Percentiles rank a stretch among this genome's conserved stretches.
These are phyloP conservation scores for Candolleomyces eurysporus DNA, from an alignment of 768 basidiomycete species.

Conservation along the genomic window DNA sequence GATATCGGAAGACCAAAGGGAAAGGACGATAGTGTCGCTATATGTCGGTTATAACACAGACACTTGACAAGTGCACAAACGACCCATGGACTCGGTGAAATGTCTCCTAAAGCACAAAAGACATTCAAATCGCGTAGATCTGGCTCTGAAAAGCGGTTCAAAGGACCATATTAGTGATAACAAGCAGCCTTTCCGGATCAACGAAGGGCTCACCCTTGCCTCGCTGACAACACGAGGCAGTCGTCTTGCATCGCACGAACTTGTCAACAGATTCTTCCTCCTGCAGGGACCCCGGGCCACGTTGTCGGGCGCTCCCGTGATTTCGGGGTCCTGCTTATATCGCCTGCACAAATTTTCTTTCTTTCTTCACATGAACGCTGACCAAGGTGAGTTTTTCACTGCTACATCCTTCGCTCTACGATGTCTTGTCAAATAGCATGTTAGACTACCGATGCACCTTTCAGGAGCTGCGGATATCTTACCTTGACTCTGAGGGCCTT, in stretches of 20 bases:
- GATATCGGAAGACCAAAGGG: conserved; percentile 24
- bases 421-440: conserved; percentile 47
- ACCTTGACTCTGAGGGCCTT: conserved; percentile 24
- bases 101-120: conserved; percentile 5
- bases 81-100: conserved; percentile 7
- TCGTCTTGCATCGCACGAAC: neutral
- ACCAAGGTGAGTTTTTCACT: conserved; percentile 17
- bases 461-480: conserved; percentile 37
- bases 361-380: conserved; percentile 6
- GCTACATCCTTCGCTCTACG: conserved; percentile 17
- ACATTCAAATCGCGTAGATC: conserved; percentile 19
- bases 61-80: neutral
- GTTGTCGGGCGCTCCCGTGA: conserved; percentile 15
- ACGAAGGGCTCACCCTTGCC: conserved; percentile 6
- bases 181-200: conserved; percentile 12
- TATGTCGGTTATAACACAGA: conserved; percentile 1
- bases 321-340: conserved; percentile 6
- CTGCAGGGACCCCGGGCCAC: conserved; percentile 11
- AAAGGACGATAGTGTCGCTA: neutral
- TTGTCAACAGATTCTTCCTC: neutral
- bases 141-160: conserved; percentile 9
- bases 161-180: conserved; percentile 12
- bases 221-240: conserved; percentile 12
- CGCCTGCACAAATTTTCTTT: conserved; percentile 1
- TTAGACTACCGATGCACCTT: conserved; percentile 49